Evolutionary conservation across 2,329 filamentous ascomycete genomes (phyloP).

Genomic region (Onygena corvina): DNA sequence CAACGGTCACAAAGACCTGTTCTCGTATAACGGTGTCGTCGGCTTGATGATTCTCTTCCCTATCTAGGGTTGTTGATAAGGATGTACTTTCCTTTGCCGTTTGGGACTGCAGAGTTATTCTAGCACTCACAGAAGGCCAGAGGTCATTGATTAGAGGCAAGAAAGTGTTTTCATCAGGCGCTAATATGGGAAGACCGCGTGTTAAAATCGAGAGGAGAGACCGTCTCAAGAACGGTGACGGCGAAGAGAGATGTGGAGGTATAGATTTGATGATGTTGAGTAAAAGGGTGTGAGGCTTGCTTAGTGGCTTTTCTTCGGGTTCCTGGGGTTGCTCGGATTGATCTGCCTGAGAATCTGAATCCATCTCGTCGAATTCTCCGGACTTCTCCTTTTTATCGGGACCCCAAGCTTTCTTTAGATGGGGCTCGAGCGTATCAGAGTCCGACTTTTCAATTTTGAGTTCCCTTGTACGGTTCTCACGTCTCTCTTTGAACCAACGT

Average conservation of each 20-base stretch:
- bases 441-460: constrained; percentile 16
- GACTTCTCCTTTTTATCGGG: constrained; percentile 15
- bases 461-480: constrained; percentile 23
- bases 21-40: constrained; percentile 24
- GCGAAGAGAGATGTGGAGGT: constrained; percentile 80
- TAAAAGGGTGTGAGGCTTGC: constrained; percentile 69
- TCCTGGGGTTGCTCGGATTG: constrained; percentile 32
- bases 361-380: constrained; percentile 18
- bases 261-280: constrained; percentile 70
- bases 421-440: constrained; percentile 12
- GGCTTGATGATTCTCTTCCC: constrained; percentile 24
- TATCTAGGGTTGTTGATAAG: constrained; percentile 13
- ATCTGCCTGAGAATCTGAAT: constrained; percentile 21
- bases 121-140: constrained; percentile 61
- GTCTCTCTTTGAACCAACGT: constrained; percentile 25
- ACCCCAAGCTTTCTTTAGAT: constrained; percentile 23
- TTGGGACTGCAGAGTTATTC: constrained; percentile 34
- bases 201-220: constrained; percentile 66
- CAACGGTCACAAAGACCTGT: constrained; percentile 46
- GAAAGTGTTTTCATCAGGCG: constrained; percentile 67
- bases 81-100: constrained; percentile 44
- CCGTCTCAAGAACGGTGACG: constrained; percentile 63
- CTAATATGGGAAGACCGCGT: constrained; percentile 59
- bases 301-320: constrained; percentile 49
- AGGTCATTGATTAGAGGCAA: constrained; percentile 79